These are phyloP conservation scores for Puccinia polysora DNA, from an alignment of 1,284 basidiomycete genomes.

Conservation along the genomic window DNA sequence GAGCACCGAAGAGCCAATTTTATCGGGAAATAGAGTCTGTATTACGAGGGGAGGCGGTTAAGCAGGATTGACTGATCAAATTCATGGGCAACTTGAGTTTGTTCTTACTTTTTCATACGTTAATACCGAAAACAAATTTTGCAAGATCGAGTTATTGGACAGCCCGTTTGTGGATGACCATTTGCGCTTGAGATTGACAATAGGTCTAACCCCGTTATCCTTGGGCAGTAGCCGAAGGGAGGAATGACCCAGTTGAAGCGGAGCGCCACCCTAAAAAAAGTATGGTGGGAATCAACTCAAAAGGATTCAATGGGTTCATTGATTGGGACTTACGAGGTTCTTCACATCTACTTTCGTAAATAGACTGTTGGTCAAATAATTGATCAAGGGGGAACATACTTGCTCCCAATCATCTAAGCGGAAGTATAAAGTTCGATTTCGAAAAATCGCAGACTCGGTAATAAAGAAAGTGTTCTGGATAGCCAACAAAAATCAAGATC, in stretches of 20 bases:
- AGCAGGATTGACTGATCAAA: too few species aligned
- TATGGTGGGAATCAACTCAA: too few species aligned
- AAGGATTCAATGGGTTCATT: too few species aligned
- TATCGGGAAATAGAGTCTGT: slow-evolving; percentile 61
- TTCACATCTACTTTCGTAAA: slow-evolving; percentile 60
- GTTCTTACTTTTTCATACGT: slow-evolving; percentile 76
- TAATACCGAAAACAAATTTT: slow-evolving; percentile 73
- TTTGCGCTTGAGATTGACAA: slow-evolving; percentile 79
- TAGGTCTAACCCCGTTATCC: too few species aligned
- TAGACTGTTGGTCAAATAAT: slow-evolving; percentile 67
- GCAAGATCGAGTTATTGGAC: too few species aligned
- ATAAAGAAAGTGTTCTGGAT: too few species aligned
- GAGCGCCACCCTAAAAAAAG: slow-evolving; percentile 47
- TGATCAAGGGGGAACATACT: slow-evolving; percentile 73
- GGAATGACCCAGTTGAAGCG: slow-evolving; percentile 66
- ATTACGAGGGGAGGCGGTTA: too few species aligned
- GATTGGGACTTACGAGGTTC: slow-evolving; percentile 49
- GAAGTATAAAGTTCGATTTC: slow-evolving; percentile 85
- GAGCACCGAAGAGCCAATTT: slow-evolving; percentile 73
- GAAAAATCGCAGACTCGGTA: slow-evolving; percentile 84
- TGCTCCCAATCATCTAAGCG: slow-evolving; percentile 87
- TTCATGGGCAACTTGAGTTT: too few species aligned
- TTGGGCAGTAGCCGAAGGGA: slow-evolving; percentile 87
- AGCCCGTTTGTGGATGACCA: slow-evolving; percentile 67
- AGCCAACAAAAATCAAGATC: too few species aligned